Conservation (phyloP, 1,284 basidiomycete species). For the Blastosporella zonata region DNA sequence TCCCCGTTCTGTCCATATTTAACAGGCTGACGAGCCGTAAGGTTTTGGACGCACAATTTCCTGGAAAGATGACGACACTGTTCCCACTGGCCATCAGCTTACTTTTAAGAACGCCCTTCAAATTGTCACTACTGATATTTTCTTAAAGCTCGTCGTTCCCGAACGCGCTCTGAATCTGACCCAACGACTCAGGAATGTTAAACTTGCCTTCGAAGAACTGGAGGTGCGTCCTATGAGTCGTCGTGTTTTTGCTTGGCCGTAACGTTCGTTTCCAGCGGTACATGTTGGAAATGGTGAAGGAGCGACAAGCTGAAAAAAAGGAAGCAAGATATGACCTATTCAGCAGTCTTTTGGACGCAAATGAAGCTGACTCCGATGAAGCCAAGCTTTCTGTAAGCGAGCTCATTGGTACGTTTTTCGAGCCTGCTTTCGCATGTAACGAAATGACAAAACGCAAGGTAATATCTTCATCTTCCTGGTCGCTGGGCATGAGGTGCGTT, state of each 20-base stretch:
- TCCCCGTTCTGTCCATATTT: neutral
- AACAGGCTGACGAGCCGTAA: neutral
- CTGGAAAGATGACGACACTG: slow-evolving; percentile 43
- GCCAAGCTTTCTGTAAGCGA: slow-evolving; percentile 44
- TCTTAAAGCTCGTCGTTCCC: slow-evolving; percentile 44
- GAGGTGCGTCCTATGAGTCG: slow-evolving; percentile 31
- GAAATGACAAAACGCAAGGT: slow-evolving; percentile 29
- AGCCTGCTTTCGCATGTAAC: neutral
- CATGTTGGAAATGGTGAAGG: slow-evolving; percentile 54
- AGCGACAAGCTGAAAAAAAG: slow-evolving; percentile 36
- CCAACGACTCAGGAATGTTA: slow-evolving; percentile 32
- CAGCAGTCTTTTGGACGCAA: slow-evolving; percentile 51
- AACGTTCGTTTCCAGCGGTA: slow-evolving; percentile 35
- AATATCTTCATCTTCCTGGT: slow-evolving; percentile 59
- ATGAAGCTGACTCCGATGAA: slow-evolving; percentile 35
- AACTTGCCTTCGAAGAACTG: slow-evolving; percentile 46
- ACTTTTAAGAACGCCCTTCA: slow-evolving; percentile 57
- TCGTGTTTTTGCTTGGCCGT: neutral
- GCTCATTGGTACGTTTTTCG: slow-evolving; percentile 41
- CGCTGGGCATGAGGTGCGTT: slow-evolving; percentile 55
- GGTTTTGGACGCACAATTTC: slow-evolving; percentile 52
- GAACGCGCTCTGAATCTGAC: slow-evolving; percentile 42
- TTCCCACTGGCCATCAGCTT: slow-evolving; percentile 47
- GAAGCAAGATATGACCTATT: slow-evolving; percentile 53
- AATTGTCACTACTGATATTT: slow-evolving; percentile 41